These are phyloP conservation scores for Trichosporon sp. DNA, from an alignment of 1,284 basidiomycete species.

Conservation along the genomic window DNA sequence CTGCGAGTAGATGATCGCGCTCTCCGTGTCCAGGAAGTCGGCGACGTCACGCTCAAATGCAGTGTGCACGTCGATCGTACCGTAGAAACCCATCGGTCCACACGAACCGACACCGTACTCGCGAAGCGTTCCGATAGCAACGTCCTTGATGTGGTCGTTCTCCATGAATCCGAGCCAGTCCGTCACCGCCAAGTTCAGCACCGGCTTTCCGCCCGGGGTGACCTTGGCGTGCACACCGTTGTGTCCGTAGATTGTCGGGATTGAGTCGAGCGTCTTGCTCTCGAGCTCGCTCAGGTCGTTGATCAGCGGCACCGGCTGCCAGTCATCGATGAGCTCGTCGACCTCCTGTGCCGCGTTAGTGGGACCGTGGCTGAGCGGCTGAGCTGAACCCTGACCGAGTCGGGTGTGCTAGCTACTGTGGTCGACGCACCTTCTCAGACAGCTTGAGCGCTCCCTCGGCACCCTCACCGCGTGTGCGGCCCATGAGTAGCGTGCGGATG, in stretches of 20 bases:
- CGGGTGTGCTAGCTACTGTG: not conserved
- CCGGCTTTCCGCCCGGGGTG: slow-evolving; percentile 72
- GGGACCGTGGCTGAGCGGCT: slow-evolving; percentile 10
- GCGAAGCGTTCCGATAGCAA: slow-evolving; percentile 80
- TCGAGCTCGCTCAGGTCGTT: slow-evolving; percentile 64
- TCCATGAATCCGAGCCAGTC: slow-evolving; percentile 92
- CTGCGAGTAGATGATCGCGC: slow-evolving; percentile 91
- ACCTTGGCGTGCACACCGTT: slow-evolving; percentile 82
- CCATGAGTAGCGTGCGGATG: slow-evolving; percentile 83
- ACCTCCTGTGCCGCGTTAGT: slow-evolving; percentile 71
- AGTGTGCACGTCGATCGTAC: slow-evolving; percentile 92
- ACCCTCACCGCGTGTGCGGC: slow-evolving; percentile 81
- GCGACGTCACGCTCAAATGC: slow-evolving; percentile 86
- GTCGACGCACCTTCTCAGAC: slow-evolving; percentile 71
- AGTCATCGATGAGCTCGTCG: slow-evolving; percentile 93
- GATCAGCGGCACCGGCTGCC: slow-evolving; percentile 84
- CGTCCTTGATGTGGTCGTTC: slow-evolving; percentile 82
- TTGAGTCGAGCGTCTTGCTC: slow-evolving; percentile 68
- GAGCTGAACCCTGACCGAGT: slow-evolving; percentile 2
- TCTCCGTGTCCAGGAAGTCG: slow-evolving; percentile 84
- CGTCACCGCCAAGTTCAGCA: slow-evolving; percentile 81
- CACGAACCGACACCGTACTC: slow-evolving; percentile 95
- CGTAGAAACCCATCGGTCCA: slow-evolving; percentile 97
- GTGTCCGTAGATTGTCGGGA: slow-evolving; percentile 79
- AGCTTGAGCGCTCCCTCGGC: slow-evolving; percentile 74